Base-by-base conservation (phyloP, 192 early-diverging fungal genomes). In the Coemansia sp. region DNA sequence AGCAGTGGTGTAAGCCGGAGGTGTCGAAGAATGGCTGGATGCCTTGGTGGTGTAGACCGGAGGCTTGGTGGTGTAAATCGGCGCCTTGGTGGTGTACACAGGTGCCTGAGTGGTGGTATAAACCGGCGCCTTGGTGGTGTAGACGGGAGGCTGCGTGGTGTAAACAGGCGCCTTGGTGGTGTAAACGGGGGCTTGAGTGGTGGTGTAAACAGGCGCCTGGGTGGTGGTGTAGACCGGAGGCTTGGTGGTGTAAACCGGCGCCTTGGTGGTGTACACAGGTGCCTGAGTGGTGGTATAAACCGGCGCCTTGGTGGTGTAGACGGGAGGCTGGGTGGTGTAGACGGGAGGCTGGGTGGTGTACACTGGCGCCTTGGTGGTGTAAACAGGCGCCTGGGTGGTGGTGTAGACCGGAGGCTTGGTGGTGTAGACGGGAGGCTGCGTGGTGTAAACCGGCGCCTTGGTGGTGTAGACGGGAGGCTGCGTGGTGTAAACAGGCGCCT, bases 211-310 rank as follows among this genome's bases (percentile, higher is more conserved):
- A 1, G 24, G 24, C 24, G 24, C 24, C 24, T 27, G 24, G 1
- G 24, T 27, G 24, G 24, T 27, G 24, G 24, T 27, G 24, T 27
- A 27, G 1, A 27, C 24, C 24, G 24, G 24, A 27, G 24, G 0
- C 24, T 27, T 27, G 24, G 24, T 27, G 24, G 24, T 27, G 24
- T 27, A 27, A 1, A 27, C 24, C 1, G 24, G 24, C 1, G 24
- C 24, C 24, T 27, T 27, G 24, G 24, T 27, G 24, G 24, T 27
- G 1, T 53, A 53, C n/a, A n/a, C n/a, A n/a, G n/a, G n/a, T n/a
- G n/a, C n/a, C n/a, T n/a, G n/a, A n/a, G n/a, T n/a, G n/a, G 51
- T 53, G n/a, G 51, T 24, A 11, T 62, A 62, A 2, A 44, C 61
- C 0, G 42, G 36, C 0, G 40, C 29, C 13, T 21, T 21, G 24